phyloP scores from a whole-genome alignment of 176 grass and related monocot species.

The Cenchrus purpureus region DNA sequence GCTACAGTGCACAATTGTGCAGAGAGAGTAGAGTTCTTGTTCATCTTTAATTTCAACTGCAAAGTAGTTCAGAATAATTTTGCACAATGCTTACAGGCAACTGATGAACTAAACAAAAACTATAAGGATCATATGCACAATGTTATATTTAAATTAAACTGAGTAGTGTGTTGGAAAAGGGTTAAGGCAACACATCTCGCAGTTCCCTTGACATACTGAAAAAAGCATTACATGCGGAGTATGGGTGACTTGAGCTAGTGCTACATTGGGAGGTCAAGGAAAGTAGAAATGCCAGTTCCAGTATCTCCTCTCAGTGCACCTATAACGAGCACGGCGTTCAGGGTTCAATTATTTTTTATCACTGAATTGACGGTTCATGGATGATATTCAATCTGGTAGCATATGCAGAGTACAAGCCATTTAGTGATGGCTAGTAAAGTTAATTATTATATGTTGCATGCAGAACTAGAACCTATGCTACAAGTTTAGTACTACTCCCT shows the following conservation, averaged over 20 bases:
- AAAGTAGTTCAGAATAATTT: background rate
- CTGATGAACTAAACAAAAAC: background rate
- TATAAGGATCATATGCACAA: too few relatives aligned
- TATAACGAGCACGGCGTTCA: constrained; percentile 3
- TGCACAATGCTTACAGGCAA: background rate
- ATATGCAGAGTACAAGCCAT: background rate
- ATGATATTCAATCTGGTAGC: background rate
- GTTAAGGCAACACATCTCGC: too few relatives aligned
- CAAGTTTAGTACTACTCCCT: background rate
- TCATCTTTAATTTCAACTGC: background rate
- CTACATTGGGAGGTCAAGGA: background rate
- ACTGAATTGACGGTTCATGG: background rate
- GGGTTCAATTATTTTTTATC: background rate
- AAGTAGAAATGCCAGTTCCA: constrained; percentile 2
- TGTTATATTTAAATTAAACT: too few relatives aligned
- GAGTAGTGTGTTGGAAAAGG: background rate
- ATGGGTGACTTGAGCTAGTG: background rate
- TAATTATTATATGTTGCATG: background rate
- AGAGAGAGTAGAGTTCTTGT: background rate
- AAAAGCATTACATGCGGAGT: background rate
- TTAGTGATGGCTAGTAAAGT: background rate
- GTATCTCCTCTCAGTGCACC: background rate
- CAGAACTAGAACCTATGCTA: background rate
- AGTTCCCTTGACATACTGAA: background rate
- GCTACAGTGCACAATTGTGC: background rate